Percentiles rank a stretch among this genome's conserved stretches.
These are phyloP conservation scores for Kodamaea laetipori DNA, from an alignment of 805 yeast genomes.

Conservation along the genomic window DNA sequence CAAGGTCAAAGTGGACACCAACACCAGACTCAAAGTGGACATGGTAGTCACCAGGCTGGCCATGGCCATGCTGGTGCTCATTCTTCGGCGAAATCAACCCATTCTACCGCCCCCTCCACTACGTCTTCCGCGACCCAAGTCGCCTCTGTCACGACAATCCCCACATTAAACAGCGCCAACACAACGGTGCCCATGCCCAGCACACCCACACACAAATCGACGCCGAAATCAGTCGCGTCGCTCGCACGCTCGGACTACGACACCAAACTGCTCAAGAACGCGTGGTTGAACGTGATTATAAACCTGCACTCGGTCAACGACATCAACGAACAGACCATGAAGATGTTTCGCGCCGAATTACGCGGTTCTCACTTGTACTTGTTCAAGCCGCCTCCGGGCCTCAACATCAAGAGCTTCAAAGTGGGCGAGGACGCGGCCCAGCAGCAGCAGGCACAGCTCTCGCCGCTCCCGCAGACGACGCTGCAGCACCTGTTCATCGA, in stretches of 20 bases:
- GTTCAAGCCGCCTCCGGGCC: constrained; percentile 56
- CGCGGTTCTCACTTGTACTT: constrained; percentile 67
- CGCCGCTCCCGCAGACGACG: neutral
- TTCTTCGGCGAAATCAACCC: neutral
- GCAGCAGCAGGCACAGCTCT: constrained; percentile 4
- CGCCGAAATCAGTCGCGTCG: constrained; percentile 19
- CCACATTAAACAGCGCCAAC: neutral
- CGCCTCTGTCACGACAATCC: constrained; percentile 3
- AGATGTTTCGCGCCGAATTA: constrained; percentile 64
- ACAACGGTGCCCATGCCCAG: constrained; percentile 5
- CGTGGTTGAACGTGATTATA: constrained; percentile 42
- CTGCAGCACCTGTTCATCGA: neutral
- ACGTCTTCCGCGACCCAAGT: constrained; percentile 1
- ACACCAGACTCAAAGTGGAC: no score
- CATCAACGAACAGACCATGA: constrained; percentile 38
- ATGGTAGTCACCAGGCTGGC: no score
- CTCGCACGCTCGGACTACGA: constrained; percentile 37
- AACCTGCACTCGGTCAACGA: constrained; percentile 35
- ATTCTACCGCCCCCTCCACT: constrained; percentile 6
- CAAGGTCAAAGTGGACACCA: no score
- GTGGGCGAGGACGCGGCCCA: constrained; percentile 16
- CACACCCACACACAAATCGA: constrained; percentile 5
- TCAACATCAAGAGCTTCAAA: constrained; percentile 40
- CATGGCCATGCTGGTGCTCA: no score
- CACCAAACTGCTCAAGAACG: constrained; percentile 27